Conservation (phyloP, 2,329 filamentous ascomycete genomes). For the Pseudogymnoascus sp. region DNA sequence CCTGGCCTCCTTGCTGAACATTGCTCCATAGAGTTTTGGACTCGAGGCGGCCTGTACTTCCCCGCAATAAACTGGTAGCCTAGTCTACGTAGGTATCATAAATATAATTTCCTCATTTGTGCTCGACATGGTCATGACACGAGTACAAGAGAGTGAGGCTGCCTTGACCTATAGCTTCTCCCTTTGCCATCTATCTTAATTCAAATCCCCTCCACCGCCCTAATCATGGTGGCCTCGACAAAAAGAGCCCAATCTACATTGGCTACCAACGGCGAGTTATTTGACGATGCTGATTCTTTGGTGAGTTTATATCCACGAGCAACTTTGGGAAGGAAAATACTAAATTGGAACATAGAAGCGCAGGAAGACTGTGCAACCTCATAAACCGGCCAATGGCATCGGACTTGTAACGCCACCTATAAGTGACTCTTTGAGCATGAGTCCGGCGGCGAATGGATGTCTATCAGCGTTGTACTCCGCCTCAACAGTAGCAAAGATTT, state of each 20-base stretch:
- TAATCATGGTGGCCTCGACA: neutral
- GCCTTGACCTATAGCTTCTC: neutral
- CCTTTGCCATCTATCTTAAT: neutral
- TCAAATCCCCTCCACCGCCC: neutral
- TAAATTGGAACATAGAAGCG: neutral
- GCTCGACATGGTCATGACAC: neutral
- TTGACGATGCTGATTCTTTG: neutral
- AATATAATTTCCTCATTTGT: neutral
- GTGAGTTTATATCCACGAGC: neutral
- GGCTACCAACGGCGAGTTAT: neutral
- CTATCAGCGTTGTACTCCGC: slow-evolving; percentile 18
- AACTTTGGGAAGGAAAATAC: neutral
- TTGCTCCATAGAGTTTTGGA: neutral
- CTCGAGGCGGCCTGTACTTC: neutral
- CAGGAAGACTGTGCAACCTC: neutral
- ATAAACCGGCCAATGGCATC: neutral
- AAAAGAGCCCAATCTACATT: neutral
- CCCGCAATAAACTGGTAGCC: neutral
- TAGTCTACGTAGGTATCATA: neutral
- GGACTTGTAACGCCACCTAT: neutral
- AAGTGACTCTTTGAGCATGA: neutral
- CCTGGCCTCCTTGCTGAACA: neutral
- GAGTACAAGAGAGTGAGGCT: neutral
- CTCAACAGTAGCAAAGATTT: slow-evolving; percentile 20
- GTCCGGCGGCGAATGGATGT: neutral